A percentile compares a stretch with the other conserved stretches of the same genome.
These are phyloP conservation scores for Lipomyces yamadae DNA, from an alignment of 805 yeast species.

Conservation along the genomic window DNA sequence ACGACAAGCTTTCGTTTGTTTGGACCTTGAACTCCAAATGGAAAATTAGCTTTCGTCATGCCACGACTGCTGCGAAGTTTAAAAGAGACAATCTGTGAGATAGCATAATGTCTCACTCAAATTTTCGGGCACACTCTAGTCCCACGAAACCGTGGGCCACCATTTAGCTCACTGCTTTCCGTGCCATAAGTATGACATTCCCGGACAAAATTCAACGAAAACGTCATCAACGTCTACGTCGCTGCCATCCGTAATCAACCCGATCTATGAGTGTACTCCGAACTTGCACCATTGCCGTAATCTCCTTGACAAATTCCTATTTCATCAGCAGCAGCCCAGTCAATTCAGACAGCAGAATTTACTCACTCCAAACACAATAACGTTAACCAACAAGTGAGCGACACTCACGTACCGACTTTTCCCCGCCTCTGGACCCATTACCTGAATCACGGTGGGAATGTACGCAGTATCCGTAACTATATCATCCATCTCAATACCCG, in stretches of 20 bases:
- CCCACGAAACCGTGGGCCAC: neutral
- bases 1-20: too few relatives aligned
- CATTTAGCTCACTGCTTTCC: too few relatives aligned
- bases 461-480: slow-evolving; percentile 24
- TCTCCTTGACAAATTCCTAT: slow-evolving; percentile 41
- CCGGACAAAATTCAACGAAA: neutral
- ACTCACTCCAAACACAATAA: slow-evolving; percentile 32
- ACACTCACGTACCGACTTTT: slow-evolving; percentile 37
- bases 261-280: slow-evolving; percentile 33
- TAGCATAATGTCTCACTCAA: too few relatives aligned
- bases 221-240: slow-evolving; percentile 1
- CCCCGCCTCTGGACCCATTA: slow-evolving; percentile 21
- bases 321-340: neutral
- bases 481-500: slow-evolving; percentile 32
- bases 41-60: neutral
- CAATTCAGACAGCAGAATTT: neutral
- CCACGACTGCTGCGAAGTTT: neutral
- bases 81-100: too few relatives aligned
- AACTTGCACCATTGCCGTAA: slow-evolving; percentile 41
- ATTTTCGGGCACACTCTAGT: neutral
- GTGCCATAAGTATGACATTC: neutral
- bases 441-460: slow-evolving; percentile 30
- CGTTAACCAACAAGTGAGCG: slow-evolving; percentile 40
- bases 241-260: slow-evolving; percentile 32
- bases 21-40: too few relatives aligned